These are phyloP conservation scores for Pseudocercospora fijiensis DNA, from an alignment of 2,329 filamentous ascomycete species.

Conservation along the genomic window DNA sequence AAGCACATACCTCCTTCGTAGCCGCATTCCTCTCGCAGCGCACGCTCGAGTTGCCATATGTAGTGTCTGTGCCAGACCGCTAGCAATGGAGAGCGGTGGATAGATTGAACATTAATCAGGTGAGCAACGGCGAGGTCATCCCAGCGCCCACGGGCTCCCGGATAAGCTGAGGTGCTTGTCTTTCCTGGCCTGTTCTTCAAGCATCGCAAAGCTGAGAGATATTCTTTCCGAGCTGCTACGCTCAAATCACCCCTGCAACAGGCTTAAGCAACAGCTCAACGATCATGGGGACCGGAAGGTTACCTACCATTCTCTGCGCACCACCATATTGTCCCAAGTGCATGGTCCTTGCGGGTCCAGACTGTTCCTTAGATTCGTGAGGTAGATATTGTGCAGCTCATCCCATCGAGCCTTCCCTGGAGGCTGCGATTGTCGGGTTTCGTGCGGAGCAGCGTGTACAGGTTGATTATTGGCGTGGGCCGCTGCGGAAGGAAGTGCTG, in stretches of 20 bases:
- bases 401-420: constrained; percentile 17
- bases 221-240: constrained; percentile 18
- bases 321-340: constrained; percentile 25
- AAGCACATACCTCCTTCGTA: constrained; percentile 27
- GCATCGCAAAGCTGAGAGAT: constrained; percentile 23
- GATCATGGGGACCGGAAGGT: neutral
- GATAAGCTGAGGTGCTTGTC: constrained; percentile 15
- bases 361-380: constrained; percentile 10
- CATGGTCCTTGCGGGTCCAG: constrained; percentile 18
- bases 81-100: constrained; percentile 22
- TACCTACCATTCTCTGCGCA: constrained; percentile 22
- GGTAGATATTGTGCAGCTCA: constrained; percentile 15
- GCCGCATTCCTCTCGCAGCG: constrained; percentile 35
- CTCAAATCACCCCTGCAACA: constrained; percentile 24
- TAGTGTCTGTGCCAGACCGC: constrained; percentile 21
- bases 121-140: constrained; percentile 28
- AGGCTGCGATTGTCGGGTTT: constrained; percentile 3
- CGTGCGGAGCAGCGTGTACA: neutral
- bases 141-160: constrained; percentile 23
- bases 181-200: constrained; percentile 20
- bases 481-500: neutral
- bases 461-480: neutral
- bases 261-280: neutral
- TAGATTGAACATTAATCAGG: constrained; percentile 9
- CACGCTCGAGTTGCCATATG: constrained; percentile 33